Conservation (phyloP, 345 rosid species). For the Turritis glabra region DNA sequence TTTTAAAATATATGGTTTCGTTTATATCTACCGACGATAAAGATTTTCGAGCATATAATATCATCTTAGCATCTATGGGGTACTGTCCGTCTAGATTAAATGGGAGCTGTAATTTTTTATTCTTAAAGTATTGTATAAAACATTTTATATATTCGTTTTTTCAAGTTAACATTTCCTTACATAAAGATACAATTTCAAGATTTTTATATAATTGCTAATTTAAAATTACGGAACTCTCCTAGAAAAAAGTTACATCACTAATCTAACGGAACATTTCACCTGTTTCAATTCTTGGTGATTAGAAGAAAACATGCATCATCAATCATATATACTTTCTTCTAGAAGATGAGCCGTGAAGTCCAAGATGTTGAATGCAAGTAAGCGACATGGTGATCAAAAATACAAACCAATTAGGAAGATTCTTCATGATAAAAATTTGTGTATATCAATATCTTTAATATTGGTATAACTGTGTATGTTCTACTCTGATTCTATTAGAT, state of each 20-base stretch:
- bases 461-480: no score
- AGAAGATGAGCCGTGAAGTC: no score
- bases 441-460: no score
- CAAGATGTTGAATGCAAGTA: neutral
- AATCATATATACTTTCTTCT: no score
- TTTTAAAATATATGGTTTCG: slow-evolving; percentile 22
- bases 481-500: no score
- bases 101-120: slow-evolving; percentile 4
- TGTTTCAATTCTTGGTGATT: no score
- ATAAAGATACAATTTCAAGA: neutral
- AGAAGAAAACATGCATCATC: no score
- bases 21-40: slow-evolving; percentile 35
- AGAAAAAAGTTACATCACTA: no score
- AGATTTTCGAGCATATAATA: slow-evolving; percentile 30
- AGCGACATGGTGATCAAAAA: neutral
- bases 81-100: slow-evolving; percentile 26
- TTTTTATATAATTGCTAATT: no score
- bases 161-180: neutral
- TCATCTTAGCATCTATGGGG: slow-evolving; percentile 25
- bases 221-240: no score
- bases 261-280: no score
- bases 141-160: neutral
- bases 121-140: neutral
- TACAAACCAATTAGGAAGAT: slow-evolving; percentile 1
- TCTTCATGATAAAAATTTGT: neutral